A percentile compares a stretch with the other conserved stretches of the same genome.
Evolutionary conservation across 2,329 filamentous ascomycete genomes (phyloP).

Genomic region (Chaetomium olivaceum): DNA sequence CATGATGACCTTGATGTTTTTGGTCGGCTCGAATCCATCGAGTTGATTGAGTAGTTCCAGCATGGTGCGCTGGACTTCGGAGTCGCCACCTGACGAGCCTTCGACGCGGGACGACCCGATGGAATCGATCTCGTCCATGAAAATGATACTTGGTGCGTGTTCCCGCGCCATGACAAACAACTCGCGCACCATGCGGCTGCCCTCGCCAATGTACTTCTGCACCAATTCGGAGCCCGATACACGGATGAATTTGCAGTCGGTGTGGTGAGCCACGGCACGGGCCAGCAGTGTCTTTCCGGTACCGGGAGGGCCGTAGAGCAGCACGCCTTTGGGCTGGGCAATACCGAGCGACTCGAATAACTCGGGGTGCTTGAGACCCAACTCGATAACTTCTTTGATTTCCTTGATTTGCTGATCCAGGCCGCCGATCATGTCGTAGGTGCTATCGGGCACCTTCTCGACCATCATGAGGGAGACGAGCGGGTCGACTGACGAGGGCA

Average conservation of each 20-base stretch:
- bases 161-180: slow-evolving; percentile 99
- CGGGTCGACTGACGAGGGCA: slow-evolving; percentile 96
- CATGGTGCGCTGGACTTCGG: slow-evolving; percentile 98
- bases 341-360: slow-evolving; percentile 99
- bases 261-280: slow-evolving; percentile 94
- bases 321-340: slow-evolving; percentile 94
- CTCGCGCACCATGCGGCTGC: slow-evolving; percentile 96
- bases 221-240: slow-evolving; percentile 95
- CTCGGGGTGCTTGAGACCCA: slow-evolving; percentile 96
- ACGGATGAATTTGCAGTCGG: slow-evolving; percentile 98
- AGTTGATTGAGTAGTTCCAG: slow-evolving; percentile 96
- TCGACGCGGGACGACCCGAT: slow-evolving; percentile 97
- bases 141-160: slow-evolving; percentile 97
- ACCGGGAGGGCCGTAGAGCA: slow-evolving; percentile 94
- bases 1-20: slow-evolving; percentile 99
- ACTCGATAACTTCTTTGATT: slow-evolving; percentile 99
- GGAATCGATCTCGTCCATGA: slow-evolving; percentile 99
- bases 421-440: slow-evolving; percentile 99
- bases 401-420: slow-evolving; percentile 99
- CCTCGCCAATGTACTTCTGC: slow-evolving; percentile 99
- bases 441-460: slow-evolving; percentile 98
- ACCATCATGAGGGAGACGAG: slow-evolving; percentile 99
- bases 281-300: slow-evolving; percentile 96
- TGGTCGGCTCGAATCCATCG: slow-evolving; percentile 97
- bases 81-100: slow-evolving; percentile 91